Evolutionary conservation across 371 early-diverging fungal species (phyloP).

Genomic region (Rhizopus sp.): DNA sequence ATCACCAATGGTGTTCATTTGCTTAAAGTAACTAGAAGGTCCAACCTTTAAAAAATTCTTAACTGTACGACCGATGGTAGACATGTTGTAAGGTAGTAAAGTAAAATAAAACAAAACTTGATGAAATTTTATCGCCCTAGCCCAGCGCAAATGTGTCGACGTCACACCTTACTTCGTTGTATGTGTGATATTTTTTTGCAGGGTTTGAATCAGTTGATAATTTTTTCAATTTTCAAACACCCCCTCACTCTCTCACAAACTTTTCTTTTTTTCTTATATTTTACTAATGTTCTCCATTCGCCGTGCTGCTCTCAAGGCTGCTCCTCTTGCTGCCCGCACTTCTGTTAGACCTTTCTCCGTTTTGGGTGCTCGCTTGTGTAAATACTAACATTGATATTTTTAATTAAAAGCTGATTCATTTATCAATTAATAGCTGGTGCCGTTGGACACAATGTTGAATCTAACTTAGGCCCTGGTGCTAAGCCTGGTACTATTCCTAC

Average conservation of each 20-base stretch:
- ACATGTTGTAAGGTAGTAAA: constrained; percentile 38
- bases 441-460: constrained; percentile 44
- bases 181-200: not conserved
- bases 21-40: constrained; percentile 62
- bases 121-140: too few species aligned
- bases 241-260: constrained; percentile 14
- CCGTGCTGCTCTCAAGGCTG: constrained; percentile 40
- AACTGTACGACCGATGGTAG: constrained; percentile 61
- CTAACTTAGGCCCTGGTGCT: constrained; percentile 72
- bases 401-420: not conserved
- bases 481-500: constrained; percentile 73
- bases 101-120: constrained; percentile 8
- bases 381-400: not conserved
- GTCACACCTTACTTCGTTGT: not conserved
- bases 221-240: constrained; percentile 11
- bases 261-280: constrained; percentile 3
- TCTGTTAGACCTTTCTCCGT: constrained; percentile 38
- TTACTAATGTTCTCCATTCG: constrained; percentile 37
- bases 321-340: constrained; percentile 28
- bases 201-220: constrained; percentile 2
- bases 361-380: constrained; percentile 41
- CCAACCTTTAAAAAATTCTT: constrained; percentile 63
- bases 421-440: constrained; percentile 27
- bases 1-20: constrained; percentile 76
- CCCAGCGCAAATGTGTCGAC: too few species aligned